Evolutionary conservation across 805 yeast species (phyloP).

Genomic region (Ogataea degrootiae): DNA sequence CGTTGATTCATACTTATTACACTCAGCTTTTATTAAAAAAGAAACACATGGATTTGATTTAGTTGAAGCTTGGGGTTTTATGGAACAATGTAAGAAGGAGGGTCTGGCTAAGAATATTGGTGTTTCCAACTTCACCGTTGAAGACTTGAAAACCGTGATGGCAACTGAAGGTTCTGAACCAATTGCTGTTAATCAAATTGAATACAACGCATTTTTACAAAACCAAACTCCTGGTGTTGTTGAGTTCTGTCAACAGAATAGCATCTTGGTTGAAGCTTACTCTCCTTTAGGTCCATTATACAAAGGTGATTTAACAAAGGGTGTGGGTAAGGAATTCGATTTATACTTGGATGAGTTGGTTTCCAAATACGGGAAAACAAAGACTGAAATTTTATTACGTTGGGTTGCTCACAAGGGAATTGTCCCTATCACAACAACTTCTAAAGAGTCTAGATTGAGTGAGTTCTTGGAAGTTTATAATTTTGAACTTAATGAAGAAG

Average conservation of each 20-base stretch:
- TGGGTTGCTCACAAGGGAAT: conserved; percentile 52
- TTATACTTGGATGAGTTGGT: conserved; percentile 34
- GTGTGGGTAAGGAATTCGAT: conserved; percentile 29
- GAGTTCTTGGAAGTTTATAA: conserved; percentile 30
- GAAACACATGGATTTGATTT: conserved; percentile 43
- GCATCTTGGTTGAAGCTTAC: conserved; percentile 58
- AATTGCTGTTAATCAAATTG: conserved; percentile 64
- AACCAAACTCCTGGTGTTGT: conserved; percentile 57
- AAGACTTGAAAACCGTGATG: conserved; percentile 41
- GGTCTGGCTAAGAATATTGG: conserved; percentile 63
- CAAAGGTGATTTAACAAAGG: conserved; percentile 39
- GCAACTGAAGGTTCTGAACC: conserved; percentile 39
- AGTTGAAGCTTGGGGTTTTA: conserved; percentile 53
- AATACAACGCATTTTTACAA: conserved; percentile 62
- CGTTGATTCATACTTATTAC: conserved; percentile 59
- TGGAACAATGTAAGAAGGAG: conserved; percentile 45
- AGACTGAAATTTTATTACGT: conserved; percentile 56
- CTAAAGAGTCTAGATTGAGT: conserved; percentile 31
- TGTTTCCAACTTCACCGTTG: conserved; percentile 58
- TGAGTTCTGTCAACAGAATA: conserved; percentile 44
- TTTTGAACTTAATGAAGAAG: conserved; percentile 27
- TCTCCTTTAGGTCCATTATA: conserved; percentile 63
- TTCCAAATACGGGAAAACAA: conserved; percentile 49
- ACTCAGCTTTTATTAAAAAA: conserved; percentile 50
- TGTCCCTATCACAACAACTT: conserved; percentile 25